Percentiles rank a stretch among this genome's conserved stretches.
Evolutionary conservation across 2,329 filamentous ascomycete species (phyloP).

Genomic region (Beauveria sp.): DNA sequence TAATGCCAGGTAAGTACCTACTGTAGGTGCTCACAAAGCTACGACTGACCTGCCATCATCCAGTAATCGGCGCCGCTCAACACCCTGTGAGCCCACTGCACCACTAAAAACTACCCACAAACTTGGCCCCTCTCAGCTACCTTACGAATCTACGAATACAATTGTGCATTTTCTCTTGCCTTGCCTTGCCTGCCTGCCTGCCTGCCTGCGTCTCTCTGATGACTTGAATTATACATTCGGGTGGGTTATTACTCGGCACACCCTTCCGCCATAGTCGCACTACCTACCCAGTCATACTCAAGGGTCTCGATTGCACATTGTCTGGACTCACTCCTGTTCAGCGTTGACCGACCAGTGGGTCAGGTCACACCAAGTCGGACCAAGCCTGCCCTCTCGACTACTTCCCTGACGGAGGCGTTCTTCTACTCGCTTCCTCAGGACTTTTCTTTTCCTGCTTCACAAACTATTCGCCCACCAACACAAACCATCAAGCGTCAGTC

Average conservation of each 20-base stretch:
- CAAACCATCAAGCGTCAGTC: not conserved
- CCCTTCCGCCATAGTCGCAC: not conserved
- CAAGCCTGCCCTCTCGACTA: not conserved
- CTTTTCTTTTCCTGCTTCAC: not conserved
- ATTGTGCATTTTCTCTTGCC: too few species aligned
- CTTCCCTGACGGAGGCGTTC: not conserved
- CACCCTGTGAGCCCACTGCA: not conserved
- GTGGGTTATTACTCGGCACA: not conserved
- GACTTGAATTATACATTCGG: too few species aligned
- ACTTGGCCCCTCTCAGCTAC: not conserved
- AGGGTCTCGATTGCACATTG: slow-evolving; percentile 1
- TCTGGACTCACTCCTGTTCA: not conserved
- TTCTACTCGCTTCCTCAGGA: not conserved
- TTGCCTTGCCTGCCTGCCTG: too few species aligned
- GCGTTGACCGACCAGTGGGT: not conserved
- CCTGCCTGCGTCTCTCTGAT: too few species aligned
- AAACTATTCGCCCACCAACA: not conserved
- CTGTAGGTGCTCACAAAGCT: too few species aligned
- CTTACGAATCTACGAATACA: too few species aligned
- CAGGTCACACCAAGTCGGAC: not conserved
- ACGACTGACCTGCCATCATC: not conserved
- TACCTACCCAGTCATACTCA: not conserved
- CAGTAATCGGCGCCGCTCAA: not conserved
- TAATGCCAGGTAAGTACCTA: too few species aligned
- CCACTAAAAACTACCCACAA: not conserved